These are phyloP conservation scores for Starmerella stellata DNA, from an alignment of 805 yeast species.

Conservation along the genomic window DNA sequence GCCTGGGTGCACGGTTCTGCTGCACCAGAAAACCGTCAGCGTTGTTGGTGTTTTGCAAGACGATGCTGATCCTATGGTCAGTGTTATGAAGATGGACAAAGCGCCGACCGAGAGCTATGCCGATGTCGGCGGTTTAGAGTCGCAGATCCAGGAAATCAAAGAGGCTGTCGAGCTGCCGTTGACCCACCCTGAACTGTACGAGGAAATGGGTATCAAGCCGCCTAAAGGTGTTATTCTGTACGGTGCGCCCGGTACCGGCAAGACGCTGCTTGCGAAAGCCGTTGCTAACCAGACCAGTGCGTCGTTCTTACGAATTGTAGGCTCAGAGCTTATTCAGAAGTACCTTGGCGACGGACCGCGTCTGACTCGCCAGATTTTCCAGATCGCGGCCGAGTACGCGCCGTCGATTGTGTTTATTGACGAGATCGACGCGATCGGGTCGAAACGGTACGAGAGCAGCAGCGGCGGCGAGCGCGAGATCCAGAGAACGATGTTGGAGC, in stretches of 20 bases:
- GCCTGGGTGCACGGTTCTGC: constrained; percentile 88
- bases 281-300: constrained; percentile 97
- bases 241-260: constrained; percentile 98
- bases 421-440: constrained; percentile 97
- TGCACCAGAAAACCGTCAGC: constrained; percentile 90
- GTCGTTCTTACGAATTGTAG: constrained; percentile 87
- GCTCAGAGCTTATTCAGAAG: constrained; percentile 91
- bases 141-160: constrained; percentile 92
- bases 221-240: constrained; percentile 94
- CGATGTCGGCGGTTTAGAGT: constrained; percentile 90
- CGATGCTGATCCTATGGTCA: constrained; percentile 94
- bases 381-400: constrained; percentile 90
- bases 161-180: constrained; percentile 91
- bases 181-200: constrained; percentile 91
- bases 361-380: constrained; percentile 80
- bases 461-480: constrained; percentile 96
- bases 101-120: constrained; percentile 94
- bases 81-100: constrained; percentile 93
- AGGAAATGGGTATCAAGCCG: constrained; percentile 97
- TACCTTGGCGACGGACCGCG: constrained; percentile 97
- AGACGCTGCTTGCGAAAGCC: constrained; percentile 86
- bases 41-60: constrained; percentile 97
- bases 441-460: constrained; percentile 79
- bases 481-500: constrained; percentile 93
- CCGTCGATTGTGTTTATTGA: constrained; percentile 97